Conservation (phyloP, 441 rosid species). For the Erysimum pusillum region DNA sequence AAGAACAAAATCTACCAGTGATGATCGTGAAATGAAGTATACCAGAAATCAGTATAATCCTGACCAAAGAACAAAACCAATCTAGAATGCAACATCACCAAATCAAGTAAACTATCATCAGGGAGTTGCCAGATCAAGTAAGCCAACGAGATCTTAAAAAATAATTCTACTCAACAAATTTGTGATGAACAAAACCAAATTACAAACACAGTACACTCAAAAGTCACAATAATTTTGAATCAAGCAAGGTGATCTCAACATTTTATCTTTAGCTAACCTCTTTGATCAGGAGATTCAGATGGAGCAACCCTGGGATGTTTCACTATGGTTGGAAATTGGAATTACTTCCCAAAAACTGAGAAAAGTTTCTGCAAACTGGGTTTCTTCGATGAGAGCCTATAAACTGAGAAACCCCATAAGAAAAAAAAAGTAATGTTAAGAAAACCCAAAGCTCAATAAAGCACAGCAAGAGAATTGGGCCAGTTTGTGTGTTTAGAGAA, state of each 20-base stretch:
- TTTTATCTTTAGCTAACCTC: slow-evolving; percentile 9
- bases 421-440: background rate
- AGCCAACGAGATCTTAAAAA: slow-evolving; percentile 18
- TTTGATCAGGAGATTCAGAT: background rate
- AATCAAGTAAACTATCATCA: background rate
- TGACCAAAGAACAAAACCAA: slow-evolving; percentile 7
- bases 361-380: too few relatives aligned
- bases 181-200: slow-evolving; percentile 18
- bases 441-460: background rate
- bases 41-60: background rate
- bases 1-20: background rate
- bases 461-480: background rate
- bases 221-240: slow-evolving; percentile 1
- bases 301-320: slow-evolving; percentile 7
- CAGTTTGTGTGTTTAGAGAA: background rate
- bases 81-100: slow-evolving; percentile 5
- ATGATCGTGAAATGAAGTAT: background rate
- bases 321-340: background rate
- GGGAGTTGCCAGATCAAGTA: background rate
- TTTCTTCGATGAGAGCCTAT: too few relatives aligned
- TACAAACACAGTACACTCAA: slow-evolving; percentile 8
- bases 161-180: background rate
- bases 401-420: background rate
- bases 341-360: too few relatives aligned
- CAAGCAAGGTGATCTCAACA: background rate